These are phyloP conservation scores for Zygosaccharomyces rouxii DNA, from an alignment of 805 yeast genomes.

Conservation along the genomic window DNA sequence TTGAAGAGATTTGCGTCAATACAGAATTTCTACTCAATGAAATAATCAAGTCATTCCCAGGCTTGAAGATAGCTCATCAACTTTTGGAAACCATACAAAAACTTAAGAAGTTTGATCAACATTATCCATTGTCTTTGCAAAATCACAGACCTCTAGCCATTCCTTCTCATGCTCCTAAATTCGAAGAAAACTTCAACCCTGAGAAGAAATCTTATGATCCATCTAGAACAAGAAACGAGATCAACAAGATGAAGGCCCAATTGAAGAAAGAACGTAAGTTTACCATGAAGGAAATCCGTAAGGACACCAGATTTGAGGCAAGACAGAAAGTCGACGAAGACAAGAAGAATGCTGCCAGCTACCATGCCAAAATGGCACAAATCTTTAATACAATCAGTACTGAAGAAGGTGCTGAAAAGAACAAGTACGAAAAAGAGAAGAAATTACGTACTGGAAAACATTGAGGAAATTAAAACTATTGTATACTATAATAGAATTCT, in stretches of 20 bases:
- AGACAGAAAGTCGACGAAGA: constrained; percentile 78
- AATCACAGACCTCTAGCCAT: constrained; percentile 80
- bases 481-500: background rate
- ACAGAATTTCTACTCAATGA: constrained; percentile 43
- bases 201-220: constrained; percentile 89
- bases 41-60: constrained; percentile 37
- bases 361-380: constrained; percentile 85
- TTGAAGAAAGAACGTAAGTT: constrained; percentile 89
- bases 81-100: constrained; percentile 45
- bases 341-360: constrained; percentile 67
- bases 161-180: constrained; percentile 81
- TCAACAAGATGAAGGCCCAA: constrained; percentile 75
- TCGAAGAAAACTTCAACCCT: constrained; percentile 93
- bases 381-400: constrained; percentile 84
- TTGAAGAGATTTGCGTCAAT: constrained; percentile 54
- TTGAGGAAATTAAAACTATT: constrained; percentile 20
- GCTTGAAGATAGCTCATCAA: constrained; percentile 33
- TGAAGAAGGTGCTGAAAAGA: constrained; percentile 92
- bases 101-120: constrained; percentile 47
- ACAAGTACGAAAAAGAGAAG: constrained; percentile 85
- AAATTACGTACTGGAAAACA: constrained; percentile 50
- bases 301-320: constrained; percentile 80
- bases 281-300: constrained; percentile 84
- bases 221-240: constrained; percentile 74
- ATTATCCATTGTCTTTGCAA: constrained; percentile 75